Evolutionary conservation across 2,329 filamentous ascomycete species (phyloP).

Genomic region (Coniochaeta sp.): DNA sequence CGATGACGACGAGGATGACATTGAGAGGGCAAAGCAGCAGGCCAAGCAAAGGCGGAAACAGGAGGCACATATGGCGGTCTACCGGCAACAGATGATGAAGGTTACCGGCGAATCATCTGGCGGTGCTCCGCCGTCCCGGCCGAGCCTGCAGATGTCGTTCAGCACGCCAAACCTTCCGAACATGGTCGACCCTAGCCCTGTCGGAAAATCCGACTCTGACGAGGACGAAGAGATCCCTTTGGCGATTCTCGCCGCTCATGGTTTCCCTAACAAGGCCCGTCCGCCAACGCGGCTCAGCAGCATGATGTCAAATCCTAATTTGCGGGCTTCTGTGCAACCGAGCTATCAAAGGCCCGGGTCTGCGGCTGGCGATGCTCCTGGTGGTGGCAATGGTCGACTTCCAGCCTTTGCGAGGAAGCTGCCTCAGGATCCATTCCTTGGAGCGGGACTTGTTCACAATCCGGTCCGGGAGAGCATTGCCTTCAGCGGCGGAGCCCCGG

Average conservation of each 20-base stretch:
- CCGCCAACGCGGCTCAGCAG: conserved; percentile 61
- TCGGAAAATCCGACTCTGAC: conserved; percentile 50
- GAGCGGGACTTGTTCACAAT: conserved; percentile 67
- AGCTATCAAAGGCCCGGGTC: conserved; percentile 49
- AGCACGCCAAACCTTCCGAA: conserved; percentile 55
- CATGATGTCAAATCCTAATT: conserved; percentile 64
- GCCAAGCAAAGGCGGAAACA: conserved; percentile 78
- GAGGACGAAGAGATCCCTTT: conserved; percentile 86
- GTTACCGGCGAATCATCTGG: conserved; percentile 66
- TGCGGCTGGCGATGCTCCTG: conserved; percentile 40
- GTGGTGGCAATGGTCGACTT: conserved; percentile 42
- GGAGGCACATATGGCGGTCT: conserved; percentile 82
- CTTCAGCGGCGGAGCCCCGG: conserved; percentile 51
- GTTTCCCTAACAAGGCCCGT: conserved; percentile 73
- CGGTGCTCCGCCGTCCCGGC: conserved; percentile 39
- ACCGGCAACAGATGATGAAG: conserved; percentile 95
- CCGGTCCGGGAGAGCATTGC: conserved; percentile 68
- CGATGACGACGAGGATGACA: conserved; percentile 71
- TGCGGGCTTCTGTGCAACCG: conserved; percentile 46
- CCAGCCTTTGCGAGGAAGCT: conserved; percentile 78
- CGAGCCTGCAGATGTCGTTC: conserved; percentile 47
- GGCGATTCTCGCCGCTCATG: conserved; percentile 80
- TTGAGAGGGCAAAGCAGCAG: conserved; percentile 65
- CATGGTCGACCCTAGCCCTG: conserved; percentile 14
- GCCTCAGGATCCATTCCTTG: conserved; percentile 78